phyloP scores from a whole-genome alignment of 106 monocot genomes.

The Triglochin maritima region DNA sequence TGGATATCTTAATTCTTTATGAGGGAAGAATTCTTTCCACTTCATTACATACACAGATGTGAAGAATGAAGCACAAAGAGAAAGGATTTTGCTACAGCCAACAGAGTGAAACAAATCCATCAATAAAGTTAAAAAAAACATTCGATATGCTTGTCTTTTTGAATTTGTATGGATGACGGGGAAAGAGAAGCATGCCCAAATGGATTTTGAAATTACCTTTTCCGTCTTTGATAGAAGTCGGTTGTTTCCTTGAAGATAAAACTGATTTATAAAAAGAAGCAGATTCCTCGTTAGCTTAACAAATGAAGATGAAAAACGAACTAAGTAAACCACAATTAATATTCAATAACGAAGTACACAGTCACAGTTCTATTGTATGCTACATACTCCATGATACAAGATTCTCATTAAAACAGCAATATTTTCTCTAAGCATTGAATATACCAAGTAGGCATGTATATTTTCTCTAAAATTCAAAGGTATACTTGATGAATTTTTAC shows the following conservation, averaged over 20 bases:
- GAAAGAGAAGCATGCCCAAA: background rate
- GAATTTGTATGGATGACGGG: background rate
- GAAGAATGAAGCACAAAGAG: constrained; percentile 75
- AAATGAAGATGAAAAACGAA: background rate
- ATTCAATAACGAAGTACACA: background rate
- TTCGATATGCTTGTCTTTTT: background rate
- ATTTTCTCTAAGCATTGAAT: background rate
- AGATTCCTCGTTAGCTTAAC: background rate
- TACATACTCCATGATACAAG: no score
- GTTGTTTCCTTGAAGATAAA: constrained; percentile 77
- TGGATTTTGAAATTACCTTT: constrained; percentile 31
- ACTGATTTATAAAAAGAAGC: constrained; percentile 21
- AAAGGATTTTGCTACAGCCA: constrained; percentile 71
- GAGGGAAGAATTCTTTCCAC: constrained; percentile 87
- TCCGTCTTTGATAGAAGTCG: constrained; percentile 53
- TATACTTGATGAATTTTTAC: constrained; percentile 11
- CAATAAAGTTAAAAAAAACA: background rate
- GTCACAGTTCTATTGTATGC: no score
- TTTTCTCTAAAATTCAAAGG: background rate
- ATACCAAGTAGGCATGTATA: background rate
- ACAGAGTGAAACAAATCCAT: constrained; percentile 1
- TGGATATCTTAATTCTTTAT: constrained; percentile 48
- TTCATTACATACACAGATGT: constrained; percentile 75
- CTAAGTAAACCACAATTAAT: background rate
- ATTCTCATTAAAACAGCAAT: background rate